Evolutionary conservation across 345 rosid species (phyloP).

Genomic region (Streptanthus diversifolius): DNA sequence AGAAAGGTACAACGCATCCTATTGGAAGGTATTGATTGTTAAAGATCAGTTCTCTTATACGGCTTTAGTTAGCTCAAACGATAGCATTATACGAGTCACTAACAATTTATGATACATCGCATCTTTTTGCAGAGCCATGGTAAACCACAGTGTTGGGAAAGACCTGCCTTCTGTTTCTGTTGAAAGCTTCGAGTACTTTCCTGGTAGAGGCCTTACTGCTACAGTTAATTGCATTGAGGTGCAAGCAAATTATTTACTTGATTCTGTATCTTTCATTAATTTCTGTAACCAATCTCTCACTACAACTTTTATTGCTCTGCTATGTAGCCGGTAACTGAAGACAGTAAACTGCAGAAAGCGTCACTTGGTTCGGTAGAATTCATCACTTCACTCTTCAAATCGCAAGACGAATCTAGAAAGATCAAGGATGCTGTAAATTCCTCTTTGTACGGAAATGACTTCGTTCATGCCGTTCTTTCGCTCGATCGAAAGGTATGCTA

Average conservation of each 20-base stretch:
- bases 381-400: constrained; percentile 61
- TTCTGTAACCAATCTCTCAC: neutral
- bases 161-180: constrained; percentile 74
- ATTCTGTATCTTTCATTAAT: neutral
- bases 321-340: constrained; percentile 56
- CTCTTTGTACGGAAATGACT: constrained; percentile 67
- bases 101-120: no score
- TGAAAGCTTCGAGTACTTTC: constrained; percentile 81
- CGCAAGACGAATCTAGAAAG: constrained; percentile 60
- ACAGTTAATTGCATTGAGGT: constrained; percentile 66
- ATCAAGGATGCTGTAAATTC: constrained; percentile 70
- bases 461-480: constrained; percentile 89
- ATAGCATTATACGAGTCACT: neutral
- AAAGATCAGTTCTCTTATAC: neutral
- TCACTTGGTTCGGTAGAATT: constrained; percentile 94
- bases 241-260: neutral
- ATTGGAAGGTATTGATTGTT: constrained; percentile 65
- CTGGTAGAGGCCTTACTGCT: constrained; percentile 87
- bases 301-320: constrained; percentile 15
- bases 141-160: constrained; percentile 78
- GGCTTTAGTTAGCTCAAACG: neutral
- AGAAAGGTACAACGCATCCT: constrained; percentile 96
- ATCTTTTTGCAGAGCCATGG: constrained; percentile 73
- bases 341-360: constrained; percentile 50
- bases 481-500: constrained; percentile 63